phyloP scores from a whole-genome alignment of 768 basidiomycete genomes.

The Mycena polygramma region DNA sequence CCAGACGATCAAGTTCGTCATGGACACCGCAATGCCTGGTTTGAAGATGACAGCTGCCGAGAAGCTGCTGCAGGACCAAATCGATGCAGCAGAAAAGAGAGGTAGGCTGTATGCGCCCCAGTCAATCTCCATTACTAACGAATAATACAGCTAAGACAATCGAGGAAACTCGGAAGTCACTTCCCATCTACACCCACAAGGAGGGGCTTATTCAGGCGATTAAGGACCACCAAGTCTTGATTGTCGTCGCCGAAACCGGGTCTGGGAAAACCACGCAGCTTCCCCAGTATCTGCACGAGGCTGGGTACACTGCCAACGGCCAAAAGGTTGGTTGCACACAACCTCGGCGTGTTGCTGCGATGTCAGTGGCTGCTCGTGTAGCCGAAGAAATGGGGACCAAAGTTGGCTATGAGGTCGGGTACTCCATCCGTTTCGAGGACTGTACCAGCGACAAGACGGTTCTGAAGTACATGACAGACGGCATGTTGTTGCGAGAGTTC shows the following conservation, averaged over 20 bases:
- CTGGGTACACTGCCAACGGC: conserved; percentile 91
- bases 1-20: conserved; percentile 95
- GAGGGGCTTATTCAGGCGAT: conserved; percentile 92
- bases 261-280: conserved; percentile 99
- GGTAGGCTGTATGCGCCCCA: conserved; percentile 61
- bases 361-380: conserved; percentile 99
- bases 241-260: conserved; percentile 98
- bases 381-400: conserved; percentile 99
- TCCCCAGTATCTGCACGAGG: conserved; percentile 98
- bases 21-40: conserved; percentile 82
- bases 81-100: conserved; percentile 92
- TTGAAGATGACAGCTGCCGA: conserved; percentile 86
- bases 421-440: conserved; percentile 99
- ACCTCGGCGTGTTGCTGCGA: conserved; percentile 97
- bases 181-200: conserved; percentile 93
- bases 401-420: conserved; percentile 99
- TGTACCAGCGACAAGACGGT: conserved; percentile 99
- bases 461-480: conserved; percentile 99
- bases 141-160: conserved; percentile 78
- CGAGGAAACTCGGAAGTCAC: conserved; percentile 92
- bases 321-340: conserved; percentile 96
- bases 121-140: neutral
- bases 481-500: conserved; percentile 97
- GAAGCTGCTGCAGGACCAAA: conserved; percentile 85
- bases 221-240: conserved; percentile 92